Percentiles rank a stretch among this genome's conserved stretches.
Evolutionary conservation across 140 eudicot genomes (phyloP).

Genomic region (Anethum foeniculum): DNA sequence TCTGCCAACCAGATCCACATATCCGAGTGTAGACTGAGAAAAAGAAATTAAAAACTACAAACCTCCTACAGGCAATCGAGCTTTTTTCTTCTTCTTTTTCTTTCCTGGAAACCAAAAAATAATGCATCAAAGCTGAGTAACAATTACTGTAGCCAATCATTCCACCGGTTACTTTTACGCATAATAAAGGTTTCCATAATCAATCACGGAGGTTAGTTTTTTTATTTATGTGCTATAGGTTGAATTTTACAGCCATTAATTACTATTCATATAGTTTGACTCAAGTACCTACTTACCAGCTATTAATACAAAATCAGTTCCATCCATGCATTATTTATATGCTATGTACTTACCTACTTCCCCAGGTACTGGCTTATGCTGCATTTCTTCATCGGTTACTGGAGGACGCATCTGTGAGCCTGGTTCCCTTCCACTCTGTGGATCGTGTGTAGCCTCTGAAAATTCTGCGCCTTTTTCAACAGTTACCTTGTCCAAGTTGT

Average conservation of each 20-base stretch:
- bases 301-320: neutral
- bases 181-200: neutral
- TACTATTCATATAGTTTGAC: neutral
- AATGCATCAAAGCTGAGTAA: neutral
- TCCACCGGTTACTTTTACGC: neutral
- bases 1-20: neutral
- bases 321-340: neutral
- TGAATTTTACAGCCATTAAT: neutral
- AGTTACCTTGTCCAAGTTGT: conserved; percentile 34
- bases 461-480: conserved; percentile 47
- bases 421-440: conserved; percentile 65
- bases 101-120: conserved; percentile 38
- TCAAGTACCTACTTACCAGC: neutral
- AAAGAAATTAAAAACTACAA: conserved; percentile 10
- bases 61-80: conserved; percentile 58
- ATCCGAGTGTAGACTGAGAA: neutral
- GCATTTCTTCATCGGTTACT: conserved; percentile 68
- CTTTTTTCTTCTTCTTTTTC: conserved; percentile 91
- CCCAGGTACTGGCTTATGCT: conserved; percentile 57
- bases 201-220: neutral
- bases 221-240: neutral
- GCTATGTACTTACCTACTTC: conserved; percentile 50
- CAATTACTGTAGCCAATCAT: neutral
- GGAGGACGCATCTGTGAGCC: conserved; percentile 62
- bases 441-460: conserved; percentile 78